Conservation (phyloP, 148 eudicot species). For the Silene uniflora region DNA sequence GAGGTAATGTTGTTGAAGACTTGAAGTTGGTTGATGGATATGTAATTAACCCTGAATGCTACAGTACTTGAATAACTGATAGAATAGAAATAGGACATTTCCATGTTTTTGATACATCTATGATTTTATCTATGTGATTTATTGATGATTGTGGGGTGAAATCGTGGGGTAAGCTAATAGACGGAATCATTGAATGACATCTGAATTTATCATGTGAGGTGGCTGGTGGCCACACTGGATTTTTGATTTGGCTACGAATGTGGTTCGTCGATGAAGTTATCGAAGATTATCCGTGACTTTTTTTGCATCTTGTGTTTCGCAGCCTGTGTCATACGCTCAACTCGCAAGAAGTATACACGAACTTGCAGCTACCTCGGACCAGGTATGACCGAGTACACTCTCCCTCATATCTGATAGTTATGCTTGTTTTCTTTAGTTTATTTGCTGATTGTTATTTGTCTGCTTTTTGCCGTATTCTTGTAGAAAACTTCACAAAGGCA, state of each 20-base stretch:
- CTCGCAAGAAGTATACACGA: slow-evolving; percentile 99
- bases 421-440: slow-evolving; percentile 38
- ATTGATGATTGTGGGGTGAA: too few species aligned
- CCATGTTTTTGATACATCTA: too few species aligned
- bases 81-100: neutral
- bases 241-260: too few species aligned
- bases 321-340: slow-evolving; percentile 97
- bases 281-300: slow-evolving; percentile 5
- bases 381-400: slow-evolving; percentile 37
- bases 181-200: neutral
- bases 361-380: slow-evolving; percentile 67
- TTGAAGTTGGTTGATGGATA: neutral
- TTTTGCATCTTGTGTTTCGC: slow-evolving; percentile 26
- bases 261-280: neutral
- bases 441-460: neutral
- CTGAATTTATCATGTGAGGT: neutral
- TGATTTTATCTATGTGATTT: too few species aligned
- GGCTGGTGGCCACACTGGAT: neutral
- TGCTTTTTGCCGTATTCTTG: slow-evolving; percentile 14
- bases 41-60: neutral
- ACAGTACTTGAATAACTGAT: neutral
- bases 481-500: slow-evolving; percentile 93
- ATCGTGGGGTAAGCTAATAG: too few species aligned
- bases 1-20: neutral
- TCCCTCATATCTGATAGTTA: neutral